These are phyloP conservation scores for Priceomyces fermenticarens DNA, from an alignment of 805 yeast genomes.

Conservation along the genomic window DNA sequence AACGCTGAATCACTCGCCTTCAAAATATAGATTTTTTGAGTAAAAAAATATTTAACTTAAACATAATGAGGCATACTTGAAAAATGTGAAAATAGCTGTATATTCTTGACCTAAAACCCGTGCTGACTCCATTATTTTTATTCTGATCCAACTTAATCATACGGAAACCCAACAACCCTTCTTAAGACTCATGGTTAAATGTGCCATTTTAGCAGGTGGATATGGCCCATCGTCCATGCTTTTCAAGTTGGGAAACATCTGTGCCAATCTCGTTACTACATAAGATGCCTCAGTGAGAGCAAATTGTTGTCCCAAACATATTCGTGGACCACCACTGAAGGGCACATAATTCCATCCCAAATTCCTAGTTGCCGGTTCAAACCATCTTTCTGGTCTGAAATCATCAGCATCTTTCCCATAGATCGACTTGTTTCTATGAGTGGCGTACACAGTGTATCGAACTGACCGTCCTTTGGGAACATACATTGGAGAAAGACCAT, in stretches of 20 bases:
- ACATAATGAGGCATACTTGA: too few species aligned
- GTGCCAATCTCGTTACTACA: slow-evolving; percentile 25
- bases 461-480: slow-evolving; percentile 43
- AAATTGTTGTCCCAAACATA: slow-evolving; percentile 38
- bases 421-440: slow-evolving; percentile 36
- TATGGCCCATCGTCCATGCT: slow-evolving; percentile 11
- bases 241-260: slow-evolving; percentile 24
- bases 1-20: too few species aligned
- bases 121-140: too few species aligned
- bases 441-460: slow-evolving; percentile 35
- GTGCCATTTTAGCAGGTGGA: slow-evolving; percentile 24
- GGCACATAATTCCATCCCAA: slow-evolving; percentile 36
- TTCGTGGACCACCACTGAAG: slow-evolving; percentile 37
- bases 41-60: too few species aligned
- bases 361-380: slow-evolving; percentile 15
- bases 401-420: slow-evolving; percentile 29
- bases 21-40: too few species aligned
- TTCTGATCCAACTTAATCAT: too few species aligned
- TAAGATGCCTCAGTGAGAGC: slow-evolving; percentile 38
- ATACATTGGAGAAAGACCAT: slow-evolving; percentile 36
- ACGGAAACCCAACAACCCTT: slow-evolving; percentile 14
- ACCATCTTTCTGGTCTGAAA: slow-evolving; percentile 35
- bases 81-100: too few species aligned
- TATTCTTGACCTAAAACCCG: too few species aligned
- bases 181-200: slow-evolving; percentile 26